phyloP scores from a whole-genome alignment of 176 grass and related monocot species.

The Bonia amplexicaulis region DNA sequence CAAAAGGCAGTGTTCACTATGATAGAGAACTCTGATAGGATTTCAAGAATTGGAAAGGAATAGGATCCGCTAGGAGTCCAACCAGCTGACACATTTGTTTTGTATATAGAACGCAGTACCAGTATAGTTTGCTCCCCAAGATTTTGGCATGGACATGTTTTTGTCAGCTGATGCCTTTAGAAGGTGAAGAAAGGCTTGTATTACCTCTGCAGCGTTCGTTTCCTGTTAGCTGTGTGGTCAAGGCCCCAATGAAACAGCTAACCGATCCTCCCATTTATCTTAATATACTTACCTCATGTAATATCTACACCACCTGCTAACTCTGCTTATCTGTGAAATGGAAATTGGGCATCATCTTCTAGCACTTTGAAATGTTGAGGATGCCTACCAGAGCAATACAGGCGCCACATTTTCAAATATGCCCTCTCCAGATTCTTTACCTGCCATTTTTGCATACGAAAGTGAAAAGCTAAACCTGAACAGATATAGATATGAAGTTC shows the following conservation, averaged over 20 bases:
- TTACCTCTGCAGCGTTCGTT: neutral
- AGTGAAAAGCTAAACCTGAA: neutral
- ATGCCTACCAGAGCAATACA: constrained; percentile 47
- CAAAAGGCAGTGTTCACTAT: neutral
- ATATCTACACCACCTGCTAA: constrained; percentile 3
- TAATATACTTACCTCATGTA: constrained; percentile 13
- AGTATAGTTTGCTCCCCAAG: neutral
- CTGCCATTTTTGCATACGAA: constrained; percentile 41
- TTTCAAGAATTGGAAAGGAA: neutral
- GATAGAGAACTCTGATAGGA: neutral
- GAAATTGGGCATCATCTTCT: constrained; percentile 53
- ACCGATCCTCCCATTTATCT: neutral
- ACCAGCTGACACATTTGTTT: neutral
- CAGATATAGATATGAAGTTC: neutral
- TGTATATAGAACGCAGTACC: neutral
- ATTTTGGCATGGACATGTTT: neutral
- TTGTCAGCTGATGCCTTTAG: neutral
- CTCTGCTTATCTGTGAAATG: constrained; percentile 31
- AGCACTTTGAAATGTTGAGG: constrained; percentile 69
- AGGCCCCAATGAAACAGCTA: neutral
- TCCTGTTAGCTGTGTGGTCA: neutral
- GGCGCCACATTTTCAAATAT: constrained; percentile 80
- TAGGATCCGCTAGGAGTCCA: neutral
- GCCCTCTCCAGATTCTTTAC: constrained; percentile 62
- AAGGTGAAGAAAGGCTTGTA: neutral